Conservation (phyloP, 75 land plant genomes). For the Pinus taeda region DNA sequence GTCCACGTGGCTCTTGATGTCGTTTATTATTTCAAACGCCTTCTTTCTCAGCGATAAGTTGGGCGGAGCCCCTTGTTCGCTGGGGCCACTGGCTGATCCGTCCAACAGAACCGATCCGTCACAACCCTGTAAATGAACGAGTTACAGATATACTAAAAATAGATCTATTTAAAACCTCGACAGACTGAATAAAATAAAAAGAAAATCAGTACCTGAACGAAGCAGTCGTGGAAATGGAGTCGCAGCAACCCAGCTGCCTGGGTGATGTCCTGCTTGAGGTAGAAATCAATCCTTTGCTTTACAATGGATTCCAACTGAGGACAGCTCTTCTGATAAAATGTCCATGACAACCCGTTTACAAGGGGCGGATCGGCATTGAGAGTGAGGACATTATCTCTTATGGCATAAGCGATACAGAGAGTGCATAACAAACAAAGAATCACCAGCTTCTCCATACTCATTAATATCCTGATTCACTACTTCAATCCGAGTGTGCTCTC, state of each 20-base stretch:
- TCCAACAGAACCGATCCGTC: too few species aligned
- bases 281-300: background rate
- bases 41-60: constrained; percentile 34
- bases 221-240: constrained; percentile 4
- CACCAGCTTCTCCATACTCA: too few species aligned
- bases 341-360: constrained; percentile 1
- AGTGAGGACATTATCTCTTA: too few species aligned
- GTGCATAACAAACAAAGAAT: too few species aligned
- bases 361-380: background rate
- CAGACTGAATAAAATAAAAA: too few species aligned
- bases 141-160: too few species aligned
- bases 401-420: too few species aligned
- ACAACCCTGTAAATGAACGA: too few species aligned
- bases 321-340: background rate
- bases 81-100: background rate
- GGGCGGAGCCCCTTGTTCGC: constrained; percentile 37
- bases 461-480: too few species aligned
- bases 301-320: background rate
- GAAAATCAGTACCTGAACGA: background rate
- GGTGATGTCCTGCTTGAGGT: constrained; percentile 1
- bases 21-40: constrained; percentile 38
- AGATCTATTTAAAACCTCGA: too few species aligned
- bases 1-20: constrained; percentile 25
- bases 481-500: too few species aligned
- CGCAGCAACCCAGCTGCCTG: constrained; percentile 1